phyloP scores from a whole-genome alignment of 169 alveolate genomes.

The Cryptosporidium baileyi region DNA sequence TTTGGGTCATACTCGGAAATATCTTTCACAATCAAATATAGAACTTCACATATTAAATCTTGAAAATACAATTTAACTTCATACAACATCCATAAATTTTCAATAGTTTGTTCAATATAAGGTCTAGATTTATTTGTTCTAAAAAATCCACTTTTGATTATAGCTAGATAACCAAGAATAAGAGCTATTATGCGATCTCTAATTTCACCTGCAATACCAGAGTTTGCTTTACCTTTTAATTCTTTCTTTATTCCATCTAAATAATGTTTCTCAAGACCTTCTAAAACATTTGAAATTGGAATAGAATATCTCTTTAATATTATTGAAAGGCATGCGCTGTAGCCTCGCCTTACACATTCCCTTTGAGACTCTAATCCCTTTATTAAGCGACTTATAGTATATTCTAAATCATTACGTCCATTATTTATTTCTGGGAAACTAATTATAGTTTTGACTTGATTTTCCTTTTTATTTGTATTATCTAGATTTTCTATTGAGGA shows the following conservation, averaged over 20 bases:
- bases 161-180: conserved; percentile 30
- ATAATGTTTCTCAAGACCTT: conserved; percentile 52
- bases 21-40: conserved; percentile 17
- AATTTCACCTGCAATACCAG: conserved; percentile 11
- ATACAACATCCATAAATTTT: conserved; percentile 53
- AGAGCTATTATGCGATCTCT: conserved; percentile 57
- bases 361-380: conserved; percentile 65
- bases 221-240: background rate
- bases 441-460: background rate
- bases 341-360: conserved; percentile 68
- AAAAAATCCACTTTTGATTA: conserved; percentile 43
- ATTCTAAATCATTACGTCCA: conserved; percentile 43
- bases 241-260: conserved; percentile 56
- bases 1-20: conserved; percentile 47
- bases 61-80: conserved; percentile 36
- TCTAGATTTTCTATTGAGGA: background rate
- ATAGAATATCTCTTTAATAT: conserved; percentile 12
- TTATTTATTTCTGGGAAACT: conserved; percentile 9
- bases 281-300: conserved; percentile 40
- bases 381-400: conserved; percentile 40
- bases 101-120: conserved; percentile 38
- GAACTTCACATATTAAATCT: conserved; percentile 44
- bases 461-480: background rate
- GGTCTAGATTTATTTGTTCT: conserved; percentile 34
- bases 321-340: conserved; percentile 38